Percentiles rank a stretch among this genome's conserved stretches.
Conservation (phyloP, 352 stramenopile species). For the Phytophthora melonis region DNA sequence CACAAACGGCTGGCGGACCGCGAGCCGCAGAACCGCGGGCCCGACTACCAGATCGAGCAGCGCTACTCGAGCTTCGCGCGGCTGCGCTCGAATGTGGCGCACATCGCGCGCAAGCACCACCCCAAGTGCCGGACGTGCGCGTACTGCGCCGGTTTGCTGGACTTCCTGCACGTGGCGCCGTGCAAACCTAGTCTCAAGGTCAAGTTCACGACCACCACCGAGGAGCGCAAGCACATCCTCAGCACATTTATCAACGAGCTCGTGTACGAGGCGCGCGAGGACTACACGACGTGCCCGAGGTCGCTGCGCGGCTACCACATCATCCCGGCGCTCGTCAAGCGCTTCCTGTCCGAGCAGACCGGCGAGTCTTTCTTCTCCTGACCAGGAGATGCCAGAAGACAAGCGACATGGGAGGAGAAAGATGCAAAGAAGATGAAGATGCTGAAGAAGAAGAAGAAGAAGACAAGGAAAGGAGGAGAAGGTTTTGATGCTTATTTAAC, state of each 20-base stretch:
- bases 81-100: constrained; percentile 55
- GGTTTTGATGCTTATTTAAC: constrained; percentile 3
- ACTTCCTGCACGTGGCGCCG: constrained; percentile 52
- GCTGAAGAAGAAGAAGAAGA: neutral
- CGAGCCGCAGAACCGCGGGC: constrained; percentile 34
- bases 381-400: neutral
- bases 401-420: neutral
- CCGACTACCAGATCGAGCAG: constrained; percentile 71
- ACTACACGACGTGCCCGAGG: constrained; percentile 41
- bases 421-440: too few species aligned
- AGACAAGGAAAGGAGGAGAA: neutral
- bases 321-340: constrained; percentile 53
- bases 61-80: constrained; percentile 72
- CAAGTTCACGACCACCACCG: constrained; percentile 57
- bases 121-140: constrained; percentile 49
- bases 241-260: constrained; percentile 58
- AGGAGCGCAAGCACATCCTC: constrained; percentile 55
- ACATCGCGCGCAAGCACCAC: constrained; percentile 61
- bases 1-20: constrained; percentile 6
- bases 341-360: constrained; percentile 59
- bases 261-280: constrained; percentile 36
- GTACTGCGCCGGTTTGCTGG: constrained; percentile 57
- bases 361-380: constrained; percentile 58
- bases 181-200: constrained; percentile 58
- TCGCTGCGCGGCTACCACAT: constrained; percentile 54